Percentiles rank a stretch among this genome's conserved stretches.
These are phyloP conservation scores for Vigna trinervia DNA, from an alignment of 306 rosid species.

Conservation along the genomic window DNA sequence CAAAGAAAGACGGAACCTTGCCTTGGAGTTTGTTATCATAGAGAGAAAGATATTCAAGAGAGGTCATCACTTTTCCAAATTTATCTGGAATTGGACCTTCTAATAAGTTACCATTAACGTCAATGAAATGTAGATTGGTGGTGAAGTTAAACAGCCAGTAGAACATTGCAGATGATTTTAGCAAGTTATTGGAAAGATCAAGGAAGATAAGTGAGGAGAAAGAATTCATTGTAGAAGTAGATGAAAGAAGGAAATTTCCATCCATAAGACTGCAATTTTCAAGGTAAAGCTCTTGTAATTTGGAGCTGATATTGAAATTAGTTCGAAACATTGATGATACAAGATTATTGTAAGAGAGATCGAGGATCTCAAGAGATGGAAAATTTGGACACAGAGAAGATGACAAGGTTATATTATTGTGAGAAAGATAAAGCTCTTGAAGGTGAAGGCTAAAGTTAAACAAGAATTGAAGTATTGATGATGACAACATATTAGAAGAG, in stretches of 20 bases:
- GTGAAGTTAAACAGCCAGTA: conserved; percentile 14
- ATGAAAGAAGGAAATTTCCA: neutral
- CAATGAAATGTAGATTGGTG: neutral
- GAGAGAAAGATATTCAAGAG: neutral
- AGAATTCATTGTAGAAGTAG: neutral
- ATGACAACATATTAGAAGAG: no score
- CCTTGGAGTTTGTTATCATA: neutral
- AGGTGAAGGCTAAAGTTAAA: no score
- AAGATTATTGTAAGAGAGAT: neutral
- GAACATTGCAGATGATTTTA: neutral
- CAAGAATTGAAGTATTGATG: no score
- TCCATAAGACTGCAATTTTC: neutral
- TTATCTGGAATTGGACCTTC: neutral
- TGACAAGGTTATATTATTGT: no score
- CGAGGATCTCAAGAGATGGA: neutral
- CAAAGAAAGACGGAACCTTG: neutral
- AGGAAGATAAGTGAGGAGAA: neutral
- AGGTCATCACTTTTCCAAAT: conserved; percentile 10
- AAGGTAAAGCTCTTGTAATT: neutral
- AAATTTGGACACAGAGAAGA: no score
- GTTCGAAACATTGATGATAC: no score
- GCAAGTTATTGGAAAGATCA: neutral
- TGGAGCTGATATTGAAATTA: neutral
- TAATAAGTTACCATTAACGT: neutral
- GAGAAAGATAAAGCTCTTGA: no score